Evolutionary conservation across 1,284 basidiomycete genomes (phyloP), one percentile per base, ranked within the genome.

Genomic region (Fereydounia khargensis): DNA sequence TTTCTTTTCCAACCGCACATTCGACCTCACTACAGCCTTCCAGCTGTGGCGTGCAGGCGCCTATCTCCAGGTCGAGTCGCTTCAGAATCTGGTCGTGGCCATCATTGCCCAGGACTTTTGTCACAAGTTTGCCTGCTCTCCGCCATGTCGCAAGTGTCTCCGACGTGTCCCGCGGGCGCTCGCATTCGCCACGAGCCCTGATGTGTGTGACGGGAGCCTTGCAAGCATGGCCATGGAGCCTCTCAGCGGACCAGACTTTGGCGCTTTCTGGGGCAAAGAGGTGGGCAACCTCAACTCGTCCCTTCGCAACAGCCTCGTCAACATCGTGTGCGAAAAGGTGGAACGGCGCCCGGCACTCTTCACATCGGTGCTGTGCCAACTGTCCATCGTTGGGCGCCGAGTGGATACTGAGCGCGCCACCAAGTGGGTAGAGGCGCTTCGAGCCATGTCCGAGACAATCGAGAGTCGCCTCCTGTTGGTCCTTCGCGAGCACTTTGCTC

Each of bases 1-100:
- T 39, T 81, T 86, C 35, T 95, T 96, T 73, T 91, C 89, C 3
- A 89, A 95, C 69, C 82, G 94, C 16, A 86, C 88, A 0, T 95
- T 91, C 76, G 91, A 97, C 78, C 84, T 97, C 50, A 82, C 86
- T 35, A 97, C 91, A 13, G 88, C 89, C 0, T 90, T 97, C 73
- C 84, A 88, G 50, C 89, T 97, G 65, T 84, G 91, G 78, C 84
- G 86, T 22, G 85, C 89, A 1, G 86, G 91, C 3, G 80, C 82
- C 16, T 96, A 92, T 76, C 85, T 97, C 31, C 81, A 83, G 37
- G 80, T 97, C 31, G 79, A 56, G 16, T 66, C 69, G n/a, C 55
- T 72, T 2, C 55, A 62, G 30, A 34, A 46, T 11, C 51, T 72
- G 19, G 54, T 68, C 3, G 40, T 23, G 2, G 48, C 57, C 0